Evolutionary conservation across 2,329 filamentous ascomycete species (phyloP), one percentile per base, ranked within the genome.

Genomic region (Ophiostoma piceae): DNA sequence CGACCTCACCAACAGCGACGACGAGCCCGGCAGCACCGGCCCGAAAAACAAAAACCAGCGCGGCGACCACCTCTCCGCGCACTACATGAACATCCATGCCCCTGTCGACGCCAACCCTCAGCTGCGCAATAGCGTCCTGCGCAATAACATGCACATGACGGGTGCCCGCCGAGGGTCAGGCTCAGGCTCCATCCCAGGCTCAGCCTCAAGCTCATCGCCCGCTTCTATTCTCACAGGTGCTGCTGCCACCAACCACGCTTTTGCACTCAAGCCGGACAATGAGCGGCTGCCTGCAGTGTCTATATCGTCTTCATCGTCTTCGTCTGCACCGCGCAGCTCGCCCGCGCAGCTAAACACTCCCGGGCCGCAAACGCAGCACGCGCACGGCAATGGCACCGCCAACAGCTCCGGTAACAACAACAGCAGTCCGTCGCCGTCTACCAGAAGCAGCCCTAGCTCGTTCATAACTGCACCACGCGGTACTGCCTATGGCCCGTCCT

Each of bases 1-100:
- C 12, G 72, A 73, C 51, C 71, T 73, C 54, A 73, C 72, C 9
- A 41, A 62, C 41, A 67, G 67, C 67, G 72, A 73, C 66, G 71
- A 73, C 37, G 72, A 71, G 51, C 26, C 62, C 32, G 70, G 70
- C 16, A 19, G 16, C 16, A 41, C 54, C 7, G 62, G 22, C 32
- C 62, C 16, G n/a, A 65, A 65, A 39, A 39, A 8, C 35, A 35
- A 41, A 22, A 65, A 8, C 35, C 35, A 35, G 35, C n/a, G 3
- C 7, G 12, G 6, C 7, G 29, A 68, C 41, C 22, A 37, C 12
- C 71, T 29, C 72, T 66, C 60, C 69, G 39, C 67, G 67, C 51
- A 47, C 69, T 51, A 64, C 51, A 69, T 35, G 8, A 35, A 35
- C 35, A 8, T 35, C 8, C 35, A 35, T 35, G 35, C 35, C 51